phyloP scores from a whole-genome alignment of 352 stramenopile genomes.

The Pythium chondricola region DNA sequence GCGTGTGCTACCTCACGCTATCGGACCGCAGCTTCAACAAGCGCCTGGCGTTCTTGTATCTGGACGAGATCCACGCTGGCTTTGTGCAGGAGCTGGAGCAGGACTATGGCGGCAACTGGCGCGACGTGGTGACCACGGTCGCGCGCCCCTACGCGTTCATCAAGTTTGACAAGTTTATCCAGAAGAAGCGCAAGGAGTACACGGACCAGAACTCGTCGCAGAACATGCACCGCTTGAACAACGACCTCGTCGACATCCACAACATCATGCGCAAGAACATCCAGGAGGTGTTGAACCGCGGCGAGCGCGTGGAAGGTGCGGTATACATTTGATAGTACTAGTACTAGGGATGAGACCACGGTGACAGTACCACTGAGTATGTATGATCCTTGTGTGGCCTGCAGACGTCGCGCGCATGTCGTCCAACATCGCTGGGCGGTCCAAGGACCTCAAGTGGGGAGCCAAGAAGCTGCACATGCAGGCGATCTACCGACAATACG shows the following conservation, averaged over 20 bases:
- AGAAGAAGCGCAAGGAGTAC: conserved; percentile 97
- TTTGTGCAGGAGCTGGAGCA: conserved; percentile 94
- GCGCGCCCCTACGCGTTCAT: conserved; percentile 98
- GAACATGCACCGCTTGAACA: conserved; percentile 95
- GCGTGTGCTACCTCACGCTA: conserved; percentile 96
- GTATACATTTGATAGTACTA: conserved; percentile 7
- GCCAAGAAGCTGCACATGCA: conserved; percentile 92
- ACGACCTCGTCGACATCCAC: conserved; percentile 97
- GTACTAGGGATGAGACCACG: too few relatives aligned
- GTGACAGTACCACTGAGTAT: too few relatives aligned
- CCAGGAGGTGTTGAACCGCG: conserved; percentile 91
- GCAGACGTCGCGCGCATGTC: conserved; percentile 85
- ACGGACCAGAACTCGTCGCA: conserved; percentile 92
- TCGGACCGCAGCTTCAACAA: conserved; percentile 96
- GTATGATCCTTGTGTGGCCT: neutral
- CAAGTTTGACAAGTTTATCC: conserved; percentile 98
- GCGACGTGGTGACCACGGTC: conserved; percentile 91
- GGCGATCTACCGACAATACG: conserved; percentile 86
- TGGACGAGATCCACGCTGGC: conserved; percentile 92
- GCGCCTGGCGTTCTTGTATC: conserved; percentile 95
- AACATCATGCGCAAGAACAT: conserved; percentile 99
- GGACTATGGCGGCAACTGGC: conserved; percentile 90
- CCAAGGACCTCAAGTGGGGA: conserved; percentile 97
- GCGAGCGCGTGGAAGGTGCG: conserved; percentile 83
- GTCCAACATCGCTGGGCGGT: conserved; percentile 89